Conservation (phyloP, 2,329 filamentous ascomycete genomes). For the Verticillium longisporum region DNA sequence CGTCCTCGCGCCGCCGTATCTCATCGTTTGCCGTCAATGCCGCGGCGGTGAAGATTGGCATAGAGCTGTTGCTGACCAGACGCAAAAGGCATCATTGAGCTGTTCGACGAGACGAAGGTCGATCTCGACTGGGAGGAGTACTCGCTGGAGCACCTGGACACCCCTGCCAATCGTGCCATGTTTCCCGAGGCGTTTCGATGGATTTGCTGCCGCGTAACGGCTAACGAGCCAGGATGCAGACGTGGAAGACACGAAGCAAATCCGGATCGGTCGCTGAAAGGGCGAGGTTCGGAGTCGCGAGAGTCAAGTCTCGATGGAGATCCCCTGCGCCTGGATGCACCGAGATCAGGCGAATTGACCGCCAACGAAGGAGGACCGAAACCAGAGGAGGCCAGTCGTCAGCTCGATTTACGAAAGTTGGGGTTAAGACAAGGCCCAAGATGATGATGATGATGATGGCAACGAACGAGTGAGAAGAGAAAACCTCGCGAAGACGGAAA, state of each 20-base stretch:
- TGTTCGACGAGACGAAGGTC: constrained; percentile 9
- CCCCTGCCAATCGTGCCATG: constrained; percentile 6
- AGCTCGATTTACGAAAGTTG: not conserved
- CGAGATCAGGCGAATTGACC: not conserved
- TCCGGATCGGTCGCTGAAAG: constrained; percentile 9
- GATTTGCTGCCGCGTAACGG: constrained; percentile 8
- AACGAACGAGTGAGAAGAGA: not conserved
- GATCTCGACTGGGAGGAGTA: constrained; percentile 2
- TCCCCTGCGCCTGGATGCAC: not conserved
- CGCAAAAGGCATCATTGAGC: constrained; percentile 7
- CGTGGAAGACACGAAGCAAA: constrained; percentile 10
- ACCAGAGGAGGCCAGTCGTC: not conserved
- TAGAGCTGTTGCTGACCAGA: not conserved
- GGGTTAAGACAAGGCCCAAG: not conserved
- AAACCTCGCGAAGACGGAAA: not conserved
- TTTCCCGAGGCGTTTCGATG: constrained; percentile 11
- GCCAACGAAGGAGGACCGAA: not conserved
- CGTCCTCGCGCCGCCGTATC: not conserved
- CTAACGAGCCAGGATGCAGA: constrained; percentile 6
- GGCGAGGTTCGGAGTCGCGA: constrained; percentile 7
- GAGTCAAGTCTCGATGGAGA: constrained; percentile 4
- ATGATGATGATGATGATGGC: not conserved
- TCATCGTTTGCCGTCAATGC: not conserved
- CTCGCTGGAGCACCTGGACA: constrained; percentile 9
- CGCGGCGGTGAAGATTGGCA: not conserved